Evolutionary conservation across 345 rosid genomes (phyloP).

Genomic region (Syzygium oleosum): DNA sequence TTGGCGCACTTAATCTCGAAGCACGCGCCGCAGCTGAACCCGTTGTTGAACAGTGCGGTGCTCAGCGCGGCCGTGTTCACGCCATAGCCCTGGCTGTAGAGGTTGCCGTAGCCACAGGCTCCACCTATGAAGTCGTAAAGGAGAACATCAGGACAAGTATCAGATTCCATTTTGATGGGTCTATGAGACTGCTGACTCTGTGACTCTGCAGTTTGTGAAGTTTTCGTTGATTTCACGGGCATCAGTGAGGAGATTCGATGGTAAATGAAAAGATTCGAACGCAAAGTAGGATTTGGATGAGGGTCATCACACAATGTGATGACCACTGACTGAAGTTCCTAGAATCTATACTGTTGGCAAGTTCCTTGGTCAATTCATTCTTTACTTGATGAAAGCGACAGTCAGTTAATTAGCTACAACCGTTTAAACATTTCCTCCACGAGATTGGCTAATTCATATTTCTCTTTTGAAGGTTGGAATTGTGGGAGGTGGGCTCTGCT

Average conservation of each 20-base stretch:
- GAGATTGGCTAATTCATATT: background rate
- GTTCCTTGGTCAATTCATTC: background rate
- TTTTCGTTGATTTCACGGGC: background rate
- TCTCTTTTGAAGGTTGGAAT: background rate
- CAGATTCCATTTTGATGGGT: background rate
- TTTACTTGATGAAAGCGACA: background rate
- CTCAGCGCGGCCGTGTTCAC: conserved; percentile 30
- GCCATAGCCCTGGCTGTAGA: conserved; percentile 43
- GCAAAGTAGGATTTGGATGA: background rate
- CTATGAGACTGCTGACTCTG: background rate
- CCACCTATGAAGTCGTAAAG: conserved; percentile 5
- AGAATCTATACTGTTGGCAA: background rate
- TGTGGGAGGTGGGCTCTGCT: background rate
- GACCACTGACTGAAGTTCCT: background rate
- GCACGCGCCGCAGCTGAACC: conserved; percentile 44
- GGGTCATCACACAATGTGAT: background rate
- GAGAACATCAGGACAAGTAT: background rate
- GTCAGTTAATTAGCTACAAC: background rate
- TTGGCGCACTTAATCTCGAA: conserved; percentile 34
- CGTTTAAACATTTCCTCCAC: background rate
- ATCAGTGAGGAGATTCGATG: background rate
- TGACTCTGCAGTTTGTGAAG: background rate
- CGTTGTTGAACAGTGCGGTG: conserved; percentile 33
- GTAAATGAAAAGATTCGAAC: background rate
- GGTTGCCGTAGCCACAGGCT: conserved; percentile 40